phyloP scores from a whole-genome alignment of 2,329 filamentous ascomycete species.

The Penicillium sp. region DNA sequence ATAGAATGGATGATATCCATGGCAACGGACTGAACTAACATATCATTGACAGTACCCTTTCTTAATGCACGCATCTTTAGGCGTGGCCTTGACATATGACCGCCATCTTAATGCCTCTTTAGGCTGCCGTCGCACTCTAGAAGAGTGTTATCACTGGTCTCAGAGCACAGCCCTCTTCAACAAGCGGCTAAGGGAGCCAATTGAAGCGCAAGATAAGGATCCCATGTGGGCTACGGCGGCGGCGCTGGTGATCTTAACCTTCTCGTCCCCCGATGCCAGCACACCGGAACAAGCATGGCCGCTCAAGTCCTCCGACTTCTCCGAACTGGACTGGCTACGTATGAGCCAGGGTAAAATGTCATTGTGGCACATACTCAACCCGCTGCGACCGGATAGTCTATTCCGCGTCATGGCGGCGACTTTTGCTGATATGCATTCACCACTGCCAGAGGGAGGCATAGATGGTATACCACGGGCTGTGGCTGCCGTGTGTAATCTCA shows the following conservation, averaged over 20 bases:
- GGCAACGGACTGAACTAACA: no score
- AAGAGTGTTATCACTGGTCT: conserved; percentile 48
- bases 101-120: conserved; percentile 23
- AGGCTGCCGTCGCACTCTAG: conserved; percentile 25
- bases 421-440: conserved; percentile 39
- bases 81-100: conserved; percentile 43
- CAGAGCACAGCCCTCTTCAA: conserved; percentile 45
- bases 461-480: conserved; percentile 22
- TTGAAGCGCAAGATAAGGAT: conserved; percentile 41
- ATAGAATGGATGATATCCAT: not conserved
- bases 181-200: conserved; percentile 34
- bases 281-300: conserved; percentile 56
- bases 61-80: conserved; percentile 49
- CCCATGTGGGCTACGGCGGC: conserved; percentile 50
- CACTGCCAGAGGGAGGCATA: conserved; percentile 27
- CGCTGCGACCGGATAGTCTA: conserved; percentile 48
- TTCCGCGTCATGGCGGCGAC: conserved; percentile 39
- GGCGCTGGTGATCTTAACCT: conserved; percentile 42
- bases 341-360: conserved; percentile 57
- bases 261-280: conserved; percentile 41
- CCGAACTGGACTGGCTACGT: conserved; percentile 58
- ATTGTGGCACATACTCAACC: conserved; percentile 53
- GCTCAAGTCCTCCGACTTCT: conserved; percentile 42
- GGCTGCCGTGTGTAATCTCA: conserved; percentile 25
- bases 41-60: conserved; percentile 39